A percentile compares a stretch with the other conserved stretches of the same genome.
Conservation (phyloP, 306 rosid genomes). For the Pyrus pyrifolia region DNA sequence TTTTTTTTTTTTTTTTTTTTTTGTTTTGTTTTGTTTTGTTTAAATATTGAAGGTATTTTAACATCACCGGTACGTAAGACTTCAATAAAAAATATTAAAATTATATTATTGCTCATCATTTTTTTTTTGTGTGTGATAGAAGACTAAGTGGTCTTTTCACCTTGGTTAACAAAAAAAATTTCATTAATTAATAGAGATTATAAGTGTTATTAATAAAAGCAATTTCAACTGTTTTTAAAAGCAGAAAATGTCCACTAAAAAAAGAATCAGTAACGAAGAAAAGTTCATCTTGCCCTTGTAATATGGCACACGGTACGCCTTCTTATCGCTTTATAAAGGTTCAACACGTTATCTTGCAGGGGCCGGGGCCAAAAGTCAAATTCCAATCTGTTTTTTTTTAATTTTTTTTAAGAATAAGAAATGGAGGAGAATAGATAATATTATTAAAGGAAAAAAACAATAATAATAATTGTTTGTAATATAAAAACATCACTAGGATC, state of each 20-base stretch:
- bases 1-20: too few species aligned
- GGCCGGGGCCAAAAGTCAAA: conserved; percentile 10
- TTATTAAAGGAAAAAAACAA: not conserved
- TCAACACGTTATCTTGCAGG: not conserved
- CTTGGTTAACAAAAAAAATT: too few species aligned
- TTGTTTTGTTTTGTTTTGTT: too few species aligned
- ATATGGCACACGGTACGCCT: not conserved
- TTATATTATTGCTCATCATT: too few species aligned
- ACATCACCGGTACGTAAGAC: too few species aligned
- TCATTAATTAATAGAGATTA: too few species aligned
- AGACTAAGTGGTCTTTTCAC: too few species aligned
- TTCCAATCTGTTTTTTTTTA: not conserved
- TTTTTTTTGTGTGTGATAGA: too few species aligned
- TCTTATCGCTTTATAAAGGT: not conserved
- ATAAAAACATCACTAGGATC: not conserved
- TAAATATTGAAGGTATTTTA: too few species aligned
- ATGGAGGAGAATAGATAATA: too few species aligned
- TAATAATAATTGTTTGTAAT: too few species aligned
- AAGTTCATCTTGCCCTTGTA: not conserved
- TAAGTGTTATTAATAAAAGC: not conserved
- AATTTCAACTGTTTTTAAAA: not conserved
- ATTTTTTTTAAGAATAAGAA: not conserved
- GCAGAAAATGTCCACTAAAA: not conserved
- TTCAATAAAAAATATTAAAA: too few species aligned
- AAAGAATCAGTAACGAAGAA: not conserved